Evolutionary conservation across 208 protist species (phyloP).

Genomic region (Wallacemonas sp.): DNA sequence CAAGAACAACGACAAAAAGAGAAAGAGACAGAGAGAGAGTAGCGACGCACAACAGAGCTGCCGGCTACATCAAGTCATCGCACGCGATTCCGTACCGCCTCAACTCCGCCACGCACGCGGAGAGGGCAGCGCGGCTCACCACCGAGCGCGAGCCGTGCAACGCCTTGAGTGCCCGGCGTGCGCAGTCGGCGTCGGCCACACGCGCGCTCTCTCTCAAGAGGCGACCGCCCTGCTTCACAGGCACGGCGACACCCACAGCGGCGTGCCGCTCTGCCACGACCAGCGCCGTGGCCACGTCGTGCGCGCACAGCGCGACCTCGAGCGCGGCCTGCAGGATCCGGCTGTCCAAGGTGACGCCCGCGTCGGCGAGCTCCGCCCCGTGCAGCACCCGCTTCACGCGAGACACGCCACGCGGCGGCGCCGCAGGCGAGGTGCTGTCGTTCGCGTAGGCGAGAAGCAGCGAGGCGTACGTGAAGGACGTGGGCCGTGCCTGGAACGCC

Average conservation of each 20-base stretch:
- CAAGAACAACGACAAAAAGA: background rate
- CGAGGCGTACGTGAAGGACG: constrained; percentile 42
- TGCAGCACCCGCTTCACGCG: constrained; percentile 22
- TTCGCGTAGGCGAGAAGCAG: constrained; percentile 46
- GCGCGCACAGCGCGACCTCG: constrained; percentile 52
- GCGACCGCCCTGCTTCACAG: constrained; percentile 53
- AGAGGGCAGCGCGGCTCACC: constrained; percentile 50
- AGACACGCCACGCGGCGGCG: constrained; percentile 19
- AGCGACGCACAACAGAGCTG: background rate
- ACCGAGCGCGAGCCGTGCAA: constrained; percentile 52
- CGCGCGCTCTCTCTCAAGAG: constrained; percentile 43
- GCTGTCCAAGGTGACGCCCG: constrained; percentile 19
- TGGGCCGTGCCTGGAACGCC: constrained; percentile 28
- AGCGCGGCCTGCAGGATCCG: constrained; percentile 54
- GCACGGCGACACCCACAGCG: constrained; percentile 30
- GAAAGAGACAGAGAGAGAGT: background rate
- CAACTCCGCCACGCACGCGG: constrained; percentile 43
- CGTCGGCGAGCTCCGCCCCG: constrained; percentile 31
- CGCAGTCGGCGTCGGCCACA: constrained; percentile 40
- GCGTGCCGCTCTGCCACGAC: constrained; percentile 45
- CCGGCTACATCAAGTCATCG: constrained; percentile 28
- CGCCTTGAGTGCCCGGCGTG: constrained; percentile 38
- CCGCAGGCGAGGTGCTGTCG: constrained; percentile 12
- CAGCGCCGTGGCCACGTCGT: constrained; percentile 50
- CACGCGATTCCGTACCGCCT: constrained; percentile 35